Evolutionary conservation across 371 early-diverging fungal species (phyloP).

Genomic region (Mucor mucedo): DNA sequence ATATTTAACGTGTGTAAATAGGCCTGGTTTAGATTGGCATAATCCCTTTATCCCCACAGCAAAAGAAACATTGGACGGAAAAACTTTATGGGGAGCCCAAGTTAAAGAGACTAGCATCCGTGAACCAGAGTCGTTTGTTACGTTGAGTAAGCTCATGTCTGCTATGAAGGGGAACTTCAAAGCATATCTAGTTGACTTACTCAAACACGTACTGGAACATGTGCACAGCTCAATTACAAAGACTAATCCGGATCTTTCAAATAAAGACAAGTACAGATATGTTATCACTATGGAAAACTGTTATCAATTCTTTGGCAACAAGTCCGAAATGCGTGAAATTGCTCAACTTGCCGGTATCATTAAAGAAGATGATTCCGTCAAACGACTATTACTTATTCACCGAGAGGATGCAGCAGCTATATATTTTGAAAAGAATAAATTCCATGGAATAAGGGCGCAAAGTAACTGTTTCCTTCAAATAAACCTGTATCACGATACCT

Average conservation of each 20-base stretch:
- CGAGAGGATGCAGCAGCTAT: conserved; percentile 17
- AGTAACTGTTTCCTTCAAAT: conserved; percentile 8
- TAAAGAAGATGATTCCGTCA: background rate
- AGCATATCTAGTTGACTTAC: too few relatives aligned
- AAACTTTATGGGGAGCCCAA: too few relatives aligned
- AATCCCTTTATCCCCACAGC: too few relatives aligned
- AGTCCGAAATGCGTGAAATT: conserved; percentile 10
- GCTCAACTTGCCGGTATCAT: background rate
- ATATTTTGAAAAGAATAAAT: conserved; percentile 9
- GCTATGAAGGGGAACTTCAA: too few relatives aligned
- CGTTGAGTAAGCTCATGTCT: too few relatives aligned
- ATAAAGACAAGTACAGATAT: background rate
- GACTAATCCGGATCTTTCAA: background rate
- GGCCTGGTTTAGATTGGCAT: too few relatives aligned
- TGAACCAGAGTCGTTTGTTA: too few relatives aligned
- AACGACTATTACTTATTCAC: conserved; percentile 3
- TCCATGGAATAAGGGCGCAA: background rate
- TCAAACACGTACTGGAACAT: background rate
- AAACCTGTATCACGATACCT: conserved; percentile 7
- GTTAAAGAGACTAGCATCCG: too few relatives aligned
- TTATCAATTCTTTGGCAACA: conserved; percentile 6
- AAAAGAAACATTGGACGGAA: too few relatives aligned
- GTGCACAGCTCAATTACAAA: background rate
- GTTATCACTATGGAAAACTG: too few relatives aligned
- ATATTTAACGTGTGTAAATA: too few relatives aligned